These are phyloP conservation scores for Suillus hirtellus DNA, from an alignment of 768 basidiomycete genomes.

Conservation along the genomic window DNA sequence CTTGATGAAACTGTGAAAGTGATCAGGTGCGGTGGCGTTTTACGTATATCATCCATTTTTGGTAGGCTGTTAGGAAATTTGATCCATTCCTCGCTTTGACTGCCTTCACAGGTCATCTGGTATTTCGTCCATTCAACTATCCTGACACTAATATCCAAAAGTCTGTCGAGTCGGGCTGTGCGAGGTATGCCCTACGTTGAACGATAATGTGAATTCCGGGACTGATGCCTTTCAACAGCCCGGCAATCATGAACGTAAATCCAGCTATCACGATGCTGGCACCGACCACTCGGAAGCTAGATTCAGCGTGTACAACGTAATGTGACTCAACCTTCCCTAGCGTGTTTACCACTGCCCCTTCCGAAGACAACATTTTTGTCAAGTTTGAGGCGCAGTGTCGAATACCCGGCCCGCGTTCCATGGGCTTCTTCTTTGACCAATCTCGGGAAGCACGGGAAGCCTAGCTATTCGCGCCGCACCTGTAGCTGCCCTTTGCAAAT, in stretches of 20 bases:
- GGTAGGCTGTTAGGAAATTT: not conserved
- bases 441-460: not conserved
- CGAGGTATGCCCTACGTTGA: not conserved
- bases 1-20: too few relatives aligned
- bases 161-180: not conserved
- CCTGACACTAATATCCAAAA: not conserved
- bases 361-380: not conserved
- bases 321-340: not conserved
- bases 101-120: too few relatives aligned
- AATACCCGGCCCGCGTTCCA: not conserved
- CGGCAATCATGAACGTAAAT: not conserved
- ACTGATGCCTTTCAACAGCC: not conserved
- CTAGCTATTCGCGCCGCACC: not conserved
- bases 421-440: constrained; percentile 1
- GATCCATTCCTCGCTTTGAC: too few relatives aligned
- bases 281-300: not conserved
- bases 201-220: not conserved
- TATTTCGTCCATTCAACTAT: not conserved
- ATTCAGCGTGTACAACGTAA: not conserved
- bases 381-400: not conserved
- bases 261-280: not conserved
- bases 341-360: not conserved
- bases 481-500: not conserved
- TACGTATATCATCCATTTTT: not conserved
- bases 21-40: too few relatives aligned